Evolutionary conservation across 148 eudicot species (phyloP).

Genomic region (Vaccinium darrowii): DNA sequence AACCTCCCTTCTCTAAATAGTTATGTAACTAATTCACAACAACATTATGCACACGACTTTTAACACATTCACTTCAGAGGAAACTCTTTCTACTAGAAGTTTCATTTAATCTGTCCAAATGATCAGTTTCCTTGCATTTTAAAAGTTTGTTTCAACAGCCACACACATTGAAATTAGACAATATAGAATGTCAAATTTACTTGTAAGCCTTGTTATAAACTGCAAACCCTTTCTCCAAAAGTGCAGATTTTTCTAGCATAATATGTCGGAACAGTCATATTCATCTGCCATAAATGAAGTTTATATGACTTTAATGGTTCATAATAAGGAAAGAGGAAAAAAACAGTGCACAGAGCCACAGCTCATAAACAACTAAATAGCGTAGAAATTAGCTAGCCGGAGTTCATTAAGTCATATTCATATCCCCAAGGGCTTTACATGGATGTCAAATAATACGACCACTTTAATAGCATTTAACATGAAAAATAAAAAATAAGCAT

Average conservation of each 20-base stretch:
- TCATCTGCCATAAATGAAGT: neutral
- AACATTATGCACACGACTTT: neutral
- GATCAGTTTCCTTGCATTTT: neutral
- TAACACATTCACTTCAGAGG: neutral
- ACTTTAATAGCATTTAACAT: neutral
- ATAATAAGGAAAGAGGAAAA: neutral
- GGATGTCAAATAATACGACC: neutral
- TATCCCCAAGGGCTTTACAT: neutral
- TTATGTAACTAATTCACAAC: neutral
- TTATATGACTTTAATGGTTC: neutral
- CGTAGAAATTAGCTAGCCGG: neutral
- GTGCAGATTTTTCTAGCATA: neutral
- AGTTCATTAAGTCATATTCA: neutral
- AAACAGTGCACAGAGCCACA: neutral
- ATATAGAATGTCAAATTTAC: neutral
- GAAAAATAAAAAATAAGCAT: neutral
- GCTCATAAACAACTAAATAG: neutral
- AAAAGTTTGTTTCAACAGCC: neutral
- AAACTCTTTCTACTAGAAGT: neutral
- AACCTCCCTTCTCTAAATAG: neutral
- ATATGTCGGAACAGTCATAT: neutral
- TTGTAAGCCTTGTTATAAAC: neutral
- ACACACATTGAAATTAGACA: neutral
- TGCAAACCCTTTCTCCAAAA: conserved; percentile 8
- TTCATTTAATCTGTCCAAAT: neutral